These are phyloP conservation scores for Paramarasmius palmivorus DNA, from an alignment of 1,284 basidiomycete genomes.

Conservation along the genomic window DNA sequence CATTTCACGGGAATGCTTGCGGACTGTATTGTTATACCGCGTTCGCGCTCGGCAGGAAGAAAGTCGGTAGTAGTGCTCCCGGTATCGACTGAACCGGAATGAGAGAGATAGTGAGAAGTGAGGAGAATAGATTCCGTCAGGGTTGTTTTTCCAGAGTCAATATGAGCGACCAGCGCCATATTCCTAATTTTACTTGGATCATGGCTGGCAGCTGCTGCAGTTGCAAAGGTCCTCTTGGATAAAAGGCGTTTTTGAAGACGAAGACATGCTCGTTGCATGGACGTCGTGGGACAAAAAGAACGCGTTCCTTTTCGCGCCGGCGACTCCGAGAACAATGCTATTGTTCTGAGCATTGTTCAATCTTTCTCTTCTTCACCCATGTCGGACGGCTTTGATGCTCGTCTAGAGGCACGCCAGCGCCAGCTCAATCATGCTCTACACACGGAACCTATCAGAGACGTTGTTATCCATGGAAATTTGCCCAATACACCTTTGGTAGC, in stretches of 20 bases:
- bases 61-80: constrained; percentile 93
- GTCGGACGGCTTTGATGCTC: constrained; percentile 44
- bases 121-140: constrained; percentile 86
- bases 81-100: constrained; percentile 82
- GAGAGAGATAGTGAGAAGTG: constrained; percentile 71
- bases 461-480: constrained; percentile 50
- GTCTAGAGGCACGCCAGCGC: constrained; percentile 42
- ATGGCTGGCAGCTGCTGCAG: constrained; percentile 34
- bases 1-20: constrained; percentile 91
- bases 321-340: background rate
- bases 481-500: constrained; percentile 84
- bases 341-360: constrained; percentile 10
- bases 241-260: background rate
- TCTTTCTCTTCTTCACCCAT: constrained; percentile 1
- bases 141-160: constrained; percentile 91
- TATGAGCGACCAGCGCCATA: constrained; percentile 83
- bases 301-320: background rate
- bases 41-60: constrained; percentile 83
- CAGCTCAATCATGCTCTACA: constrained; percentile 45
- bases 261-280: background rate
- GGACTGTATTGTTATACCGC: constrained; percentile 91
- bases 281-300: background rate
- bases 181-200: constrained; percentile 62
- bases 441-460: constrained; percentile 46
- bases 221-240: constrained; percentile 18